Evolutionary conservation across 2,329 filamentous ascomycete species (phyloP), one percentile per base, ranked within the genome.

Genomic region (Diaporthe australafricana): DNA sequence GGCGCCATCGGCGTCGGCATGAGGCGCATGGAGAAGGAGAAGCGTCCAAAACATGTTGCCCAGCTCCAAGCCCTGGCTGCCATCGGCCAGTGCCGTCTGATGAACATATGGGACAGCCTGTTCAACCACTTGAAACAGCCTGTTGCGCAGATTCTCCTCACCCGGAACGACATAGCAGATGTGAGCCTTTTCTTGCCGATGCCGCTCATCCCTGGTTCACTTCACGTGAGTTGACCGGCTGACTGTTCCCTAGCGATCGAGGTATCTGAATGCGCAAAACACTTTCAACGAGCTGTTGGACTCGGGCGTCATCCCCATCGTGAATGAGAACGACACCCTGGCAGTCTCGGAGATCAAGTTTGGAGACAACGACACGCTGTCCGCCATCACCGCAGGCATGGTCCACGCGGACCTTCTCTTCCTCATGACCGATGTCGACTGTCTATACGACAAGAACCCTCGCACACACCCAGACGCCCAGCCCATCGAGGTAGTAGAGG

Each of bases 311-410:
- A 97, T 99, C 74, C 96, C 96, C 12, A 98, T 99, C 77, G 96
- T 99, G 75, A 99, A 99, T 79, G 96, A 99, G 84, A 99, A 99
- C 82, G 96, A 99, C 81, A 99, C 96, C 3, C 85, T 99, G 69
- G 94, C 95, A 30, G 96, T 99, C 75, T 94, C 96, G 55, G 96
- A 99, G 88, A 99, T 99, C 84, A 98, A 98, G 86, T 99, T 99
- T 80, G 96, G 96, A 76, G 96, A 99, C 86, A 99, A 99, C 78
- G 96, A 99, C 82, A 99, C 96, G 1, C 87, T 99, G 57, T 98
- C 95, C 16, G 96, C 96, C 71, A 98, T 99, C 77, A 98, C 96
- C 0, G 94, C 96, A 1, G 96, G 93, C 76, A 98, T 98, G 95
- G 94, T 98, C 25, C 94, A 98, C 78, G 96, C 96, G 65, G 95